Conservation (phyloP, 495 filamentous ascomycete genomes). For the Filosporella fistucella region DNA sequence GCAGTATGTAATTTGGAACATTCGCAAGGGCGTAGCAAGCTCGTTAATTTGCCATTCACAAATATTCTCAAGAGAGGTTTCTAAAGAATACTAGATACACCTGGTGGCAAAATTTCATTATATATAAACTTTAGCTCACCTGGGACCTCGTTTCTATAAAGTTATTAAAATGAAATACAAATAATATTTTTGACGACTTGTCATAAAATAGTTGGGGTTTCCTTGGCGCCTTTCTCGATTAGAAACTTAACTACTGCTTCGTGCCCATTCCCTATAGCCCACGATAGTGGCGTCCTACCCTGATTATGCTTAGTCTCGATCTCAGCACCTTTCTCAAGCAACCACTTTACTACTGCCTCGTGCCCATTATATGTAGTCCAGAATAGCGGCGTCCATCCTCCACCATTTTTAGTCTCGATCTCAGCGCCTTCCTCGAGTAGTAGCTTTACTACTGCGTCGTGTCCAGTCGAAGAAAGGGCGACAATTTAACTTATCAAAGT, state of each 20-base stretch:
- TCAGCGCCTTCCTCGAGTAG: too few species aligned
- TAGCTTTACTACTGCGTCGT: constrained; percentile 2
- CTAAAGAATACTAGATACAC: too few species aligned
- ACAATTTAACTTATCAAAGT: constrained; percentile 1
- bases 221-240: not conserved
- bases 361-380: constrained; percentile 5
- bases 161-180: too few species aligned
- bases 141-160: too few species aligned
- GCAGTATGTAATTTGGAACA: too few species aligned
- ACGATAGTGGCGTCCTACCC: not conserved
- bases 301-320: not conserved
- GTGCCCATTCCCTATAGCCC: constrained; percentile 5
- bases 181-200: too few species aligned
- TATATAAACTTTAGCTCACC: too few species aligned
- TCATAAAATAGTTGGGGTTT: too few species aligned
- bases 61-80: too few species aligned
- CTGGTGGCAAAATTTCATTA: too few species aligned
- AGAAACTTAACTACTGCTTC: constrained; percentile 3
- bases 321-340: not conserved
- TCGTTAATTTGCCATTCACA: too few species aligned
- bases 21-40: too few species aligned
- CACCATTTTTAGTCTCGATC: not conserved
- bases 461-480: constrained; percentile 7
- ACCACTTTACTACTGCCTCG: constrained; percentile 1
- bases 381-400: constrained; percentile 1